Evolutionary conservation across 1,284 basidiomycete genomes (phyloP).

Genomic region (Apiotrichum sp.): DNA sequence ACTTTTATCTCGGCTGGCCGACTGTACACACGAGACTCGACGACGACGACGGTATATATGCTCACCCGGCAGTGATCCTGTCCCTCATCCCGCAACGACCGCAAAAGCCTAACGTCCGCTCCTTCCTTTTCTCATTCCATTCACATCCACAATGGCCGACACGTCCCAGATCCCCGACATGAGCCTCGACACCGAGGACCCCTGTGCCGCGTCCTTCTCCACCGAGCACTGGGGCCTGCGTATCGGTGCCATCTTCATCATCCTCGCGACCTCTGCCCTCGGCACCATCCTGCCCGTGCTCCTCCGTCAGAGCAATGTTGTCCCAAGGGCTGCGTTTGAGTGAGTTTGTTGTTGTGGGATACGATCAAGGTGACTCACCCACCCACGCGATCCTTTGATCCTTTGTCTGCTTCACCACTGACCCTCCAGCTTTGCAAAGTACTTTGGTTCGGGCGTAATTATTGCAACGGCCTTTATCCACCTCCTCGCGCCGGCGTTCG

Average conservation of each 20-base stretch:
- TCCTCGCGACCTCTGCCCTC: slow-evolving; percentile 52
- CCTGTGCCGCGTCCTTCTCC: slow-evolving; percentile 21
- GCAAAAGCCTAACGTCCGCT: no score
- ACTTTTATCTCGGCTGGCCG: no score
- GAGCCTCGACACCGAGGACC: slow-evolving; percentile 6
- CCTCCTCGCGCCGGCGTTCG: slow-evolving; percentile 67
- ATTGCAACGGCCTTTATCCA: slow-evolving; percentile 91
- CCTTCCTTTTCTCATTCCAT: no score
- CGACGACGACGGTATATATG: not conserved
- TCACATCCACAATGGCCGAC: no score
- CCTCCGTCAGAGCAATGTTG: slow-evolving; percentile 56
- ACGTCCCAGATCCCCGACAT: no score
- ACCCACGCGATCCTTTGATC: no score
- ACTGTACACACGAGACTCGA: not conserved
- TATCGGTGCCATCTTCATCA: slow-evolving; percentile 82
- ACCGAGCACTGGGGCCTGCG: slow-evolving; percentile 50
- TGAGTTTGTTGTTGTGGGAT: slow-evolving; percentile 45
- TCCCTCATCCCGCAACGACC: no score
- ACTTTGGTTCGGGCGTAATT: slow-evolving; percentile 91
- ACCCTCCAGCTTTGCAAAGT: slow-evolving; percentile 67
- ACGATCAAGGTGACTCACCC: no score
- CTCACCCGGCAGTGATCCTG: no score
- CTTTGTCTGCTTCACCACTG: no score
- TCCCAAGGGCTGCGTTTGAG: slow-evolving; percentile 68
- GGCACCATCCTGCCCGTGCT: slow-evolving; percentile 81